Percentiles rank a stretch among this genome's conserved stretches.
These are phyloP conservation scores for Elongisporangium undulatum DNA, from an alignment of 352 stramenopile species.

Conservation along the genomic window DNA sequence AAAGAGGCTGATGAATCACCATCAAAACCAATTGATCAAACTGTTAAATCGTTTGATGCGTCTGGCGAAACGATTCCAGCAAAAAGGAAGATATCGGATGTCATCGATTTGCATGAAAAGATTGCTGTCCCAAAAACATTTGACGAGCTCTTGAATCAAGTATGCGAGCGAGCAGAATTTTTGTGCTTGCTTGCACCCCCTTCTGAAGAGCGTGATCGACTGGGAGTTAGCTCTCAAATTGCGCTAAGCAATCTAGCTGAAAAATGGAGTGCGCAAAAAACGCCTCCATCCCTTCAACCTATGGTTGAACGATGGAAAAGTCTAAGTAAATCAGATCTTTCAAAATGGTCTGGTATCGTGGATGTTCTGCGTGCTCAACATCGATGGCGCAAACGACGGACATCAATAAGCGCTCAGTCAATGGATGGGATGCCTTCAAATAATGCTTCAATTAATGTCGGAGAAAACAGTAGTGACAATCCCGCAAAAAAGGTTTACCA, in stretches of 20 bases:
- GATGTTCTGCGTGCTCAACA: conserved; percentile 78
- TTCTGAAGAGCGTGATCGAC: conserved; percentile 59
- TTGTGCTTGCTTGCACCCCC: conserved; percentile 69
- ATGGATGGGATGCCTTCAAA: conserved; percentile 4
- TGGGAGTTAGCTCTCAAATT: conserved; percentile 63
- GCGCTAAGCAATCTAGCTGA: conserved; percentile 80
- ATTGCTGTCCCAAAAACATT: conserved; percentile 64
- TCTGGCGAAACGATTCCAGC: background rate
- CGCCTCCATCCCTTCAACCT: conserved; percentile 72
- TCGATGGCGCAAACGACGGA: conserved; percentile 25
- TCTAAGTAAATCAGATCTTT: conserved; percentile 66
- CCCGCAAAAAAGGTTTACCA: conserved; percentile 20
- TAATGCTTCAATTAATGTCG: conserved; percentile 6
- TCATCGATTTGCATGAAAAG: conserved; percentile 50
- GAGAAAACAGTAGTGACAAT: conserved; percentile 20
- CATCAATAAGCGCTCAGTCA: background rate
- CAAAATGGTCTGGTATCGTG: conserved; percentile 84
- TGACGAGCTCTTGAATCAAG: conserved; percentile 56
- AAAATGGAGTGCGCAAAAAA: conserved; percentile 84
- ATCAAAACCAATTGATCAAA: conserved; percentile 1
- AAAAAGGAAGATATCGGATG: conserved; percentile 11
- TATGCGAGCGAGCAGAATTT: conserved; percentile 68
- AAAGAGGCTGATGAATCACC: conserved; percentile 38
- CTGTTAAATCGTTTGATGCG: background rate
- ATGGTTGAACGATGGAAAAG: conserved; percentile 87